Evolutionary conservation across 352 stramenopile genomes (phyloP), one percentile per base, ranked within the genome.

Genomic region (Elongisporangium prolatum): DNA sequence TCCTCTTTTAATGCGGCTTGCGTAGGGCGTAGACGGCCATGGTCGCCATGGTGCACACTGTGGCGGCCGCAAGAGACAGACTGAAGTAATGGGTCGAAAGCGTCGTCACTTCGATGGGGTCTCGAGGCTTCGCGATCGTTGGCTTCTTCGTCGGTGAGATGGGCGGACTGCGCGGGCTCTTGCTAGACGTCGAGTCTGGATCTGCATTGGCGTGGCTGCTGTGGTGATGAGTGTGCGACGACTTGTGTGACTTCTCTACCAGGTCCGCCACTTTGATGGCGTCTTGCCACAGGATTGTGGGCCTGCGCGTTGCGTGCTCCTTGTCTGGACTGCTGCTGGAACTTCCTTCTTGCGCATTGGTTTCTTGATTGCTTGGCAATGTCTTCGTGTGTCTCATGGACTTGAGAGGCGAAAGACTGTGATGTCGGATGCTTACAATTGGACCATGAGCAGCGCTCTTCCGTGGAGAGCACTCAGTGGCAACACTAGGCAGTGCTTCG

Each of bases 31-130:
- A 9, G 20, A 65, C 69, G n/a, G 61, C 52, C 58, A 71, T 60
- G 28, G 69, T 68, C 48, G 63, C 63, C n/a, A 72, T 44, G 17
- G 73, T 54, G 28, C 63, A 74, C 17, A 77, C 14, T n/a, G 63
- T 74, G 60, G 52, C 59, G 53, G 66, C 63, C 50, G 60, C 60
- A 4, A 77, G 59, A 16, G 69, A 63, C 34, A 68, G 62, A 17
- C 58, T 64, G 22, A 74, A 48, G 57, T 52, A 65, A 7, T 40
- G 28, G 4, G 28, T 40, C 28, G 28, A 40, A 13, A 40, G 4
- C 4, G 28, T 40, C 28, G 28, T 40, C 5, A 40, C 28, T 2
- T 40, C 28, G 28, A 5, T 40, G 28, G 28, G 5, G 8, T 40
- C 28, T 5, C 28, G 28, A 9, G 28, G 9, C 14, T 40, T 40